Evolutionary conservation across 192 early-diverging fungal genomes (phyloP).

Genomic region (Glomus cerebriforme): DNA sequence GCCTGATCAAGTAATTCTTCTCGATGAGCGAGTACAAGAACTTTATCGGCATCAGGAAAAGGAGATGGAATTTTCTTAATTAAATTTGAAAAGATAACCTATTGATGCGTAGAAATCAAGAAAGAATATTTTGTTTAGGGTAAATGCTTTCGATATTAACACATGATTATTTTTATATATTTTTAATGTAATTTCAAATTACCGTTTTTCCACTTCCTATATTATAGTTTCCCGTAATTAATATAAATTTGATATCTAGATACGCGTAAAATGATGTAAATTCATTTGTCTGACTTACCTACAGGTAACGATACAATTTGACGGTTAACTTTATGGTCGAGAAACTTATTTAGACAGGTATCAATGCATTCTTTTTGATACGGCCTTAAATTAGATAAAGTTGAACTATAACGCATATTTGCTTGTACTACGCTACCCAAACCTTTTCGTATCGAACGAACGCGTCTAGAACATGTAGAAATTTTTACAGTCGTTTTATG

Average conservation of each 20-base stretch:
- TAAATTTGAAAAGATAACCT: conserved; percentile 82
- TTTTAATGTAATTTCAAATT: background rate
- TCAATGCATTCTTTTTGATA: conserved; percentile 92
- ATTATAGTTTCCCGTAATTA: background rate
- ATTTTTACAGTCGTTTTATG: background rate
- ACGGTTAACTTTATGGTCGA: conserved; percentile 61
- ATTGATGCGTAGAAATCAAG: background rate
- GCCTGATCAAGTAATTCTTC: conserved; percentile 89
- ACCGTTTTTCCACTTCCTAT: conserved; percentile 91
- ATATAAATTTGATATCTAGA: background rate
- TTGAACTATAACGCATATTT: background rate
- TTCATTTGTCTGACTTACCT: conserved; percentile 33
- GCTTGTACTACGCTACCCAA: background rate
- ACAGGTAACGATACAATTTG: conserved; percentile 82
- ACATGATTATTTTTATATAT: too few species aligned
- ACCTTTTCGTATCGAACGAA: background rate
- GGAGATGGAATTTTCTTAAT: conserved; percentile 68
- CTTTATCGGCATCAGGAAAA: conserved; percentile 66
- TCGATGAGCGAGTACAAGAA: conserved; percentile 85
- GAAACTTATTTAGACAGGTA: conserved; percentile 48
- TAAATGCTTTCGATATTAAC: too few species aligned
- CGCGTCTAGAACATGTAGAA: background rate
- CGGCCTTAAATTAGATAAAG: conserved; percentile 51
- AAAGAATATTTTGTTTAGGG: too few species aligned
- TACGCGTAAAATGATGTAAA: background rate